These are phyloP conservation scores for Megacollybia platyphylla DNA, from an alignment of 1,284 basidiomycete genomes.

Conservation along the genomic window DNA sequence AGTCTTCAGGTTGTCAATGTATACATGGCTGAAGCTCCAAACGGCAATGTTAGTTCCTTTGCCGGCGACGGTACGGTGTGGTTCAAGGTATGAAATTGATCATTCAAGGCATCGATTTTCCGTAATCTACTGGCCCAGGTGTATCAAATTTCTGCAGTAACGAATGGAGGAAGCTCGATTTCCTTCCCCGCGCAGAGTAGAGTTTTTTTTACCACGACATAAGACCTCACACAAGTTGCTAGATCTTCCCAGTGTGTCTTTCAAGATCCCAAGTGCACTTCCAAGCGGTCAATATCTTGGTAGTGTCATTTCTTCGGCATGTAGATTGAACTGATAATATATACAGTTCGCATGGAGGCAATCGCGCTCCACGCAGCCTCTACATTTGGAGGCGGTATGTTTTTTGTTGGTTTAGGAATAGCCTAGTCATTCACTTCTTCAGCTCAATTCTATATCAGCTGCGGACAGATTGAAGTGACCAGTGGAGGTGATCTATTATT, in stretches of 20 bases:
- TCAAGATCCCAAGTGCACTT: slow-evolving; percentile 27
- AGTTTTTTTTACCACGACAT: background rate
- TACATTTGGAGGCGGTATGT: slow-evolving; percentile 1
- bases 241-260: slow-evolving; percentile 23
- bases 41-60: slow-evolving; percentile 16
- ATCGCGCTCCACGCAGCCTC: slow-evolving; percentile 2
- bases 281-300: slow-evolving; percentile 30
- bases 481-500: slow-evolving; percentile 13
- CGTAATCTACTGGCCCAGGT: slow-evolving; percentile 12
- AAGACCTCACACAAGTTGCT: background rate
- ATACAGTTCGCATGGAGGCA: slow-evolving; percentile 3
- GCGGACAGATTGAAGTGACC: slow-evolving; percentile 19
- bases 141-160: slow-evolving; percentile 23
- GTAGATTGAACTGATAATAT: background rate
- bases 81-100: slow-evolving; percentile 18
- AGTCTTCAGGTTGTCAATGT: slow-evolving; percentile 18
- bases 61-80: slow-evolving; percentile 24
- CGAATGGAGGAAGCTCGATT: slow-evolving; percentile 25
- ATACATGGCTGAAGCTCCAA: slow-evolving; percentile 26
- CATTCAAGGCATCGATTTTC: too few species aligned
- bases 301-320: slow-evolving; percentile 1
- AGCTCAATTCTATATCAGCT: slow-evolving; percentile 22
- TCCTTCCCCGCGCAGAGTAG: slow-evolving; percentile 23
- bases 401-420: background rate
- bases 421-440: background rate